A percentile compares a stretch with the other conserved stretches of the same genome.
phyloP scores from a whole-genome alignment of 1,139 yeast species.

The Lodderomyces metapsilosis region DNA sequence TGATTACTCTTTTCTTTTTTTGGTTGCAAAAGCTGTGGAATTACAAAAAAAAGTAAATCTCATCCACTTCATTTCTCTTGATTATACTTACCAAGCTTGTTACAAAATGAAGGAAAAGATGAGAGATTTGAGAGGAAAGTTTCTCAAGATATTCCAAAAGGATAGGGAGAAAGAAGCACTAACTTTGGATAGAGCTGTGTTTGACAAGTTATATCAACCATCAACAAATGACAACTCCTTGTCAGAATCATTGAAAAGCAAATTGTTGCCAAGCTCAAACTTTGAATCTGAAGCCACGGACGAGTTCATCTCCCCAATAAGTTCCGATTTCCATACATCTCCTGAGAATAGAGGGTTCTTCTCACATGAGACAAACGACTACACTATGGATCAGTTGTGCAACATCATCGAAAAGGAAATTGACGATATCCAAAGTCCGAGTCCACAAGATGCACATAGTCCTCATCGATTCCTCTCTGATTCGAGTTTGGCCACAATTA shows the following conservation, averaged over 20 bases:
- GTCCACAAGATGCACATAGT: neutral
- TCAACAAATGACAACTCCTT: neutral
- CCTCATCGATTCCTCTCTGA: slow-evolving; percentile 4
- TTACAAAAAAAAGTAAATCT: neutral
- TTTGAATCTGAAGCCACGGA: slow-evolving; percentile 1
- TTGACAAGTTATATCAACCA: slow-evolving; percentile 1
- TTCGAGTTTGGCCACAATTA: slow-evolving; percentile 10
- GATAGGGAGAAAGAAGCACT: neutral
- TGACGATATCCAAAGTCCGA: slow-evolving; percentile 4
- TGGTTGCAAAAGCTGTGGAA: neutral
- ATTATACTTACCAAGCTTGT: neutral
- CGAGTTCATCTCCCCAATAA: neutral
- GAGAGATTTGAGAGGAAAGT: neutral
- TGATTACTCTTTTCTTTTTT: too few relatives aligned
- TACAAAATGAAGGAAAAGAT: neutral
- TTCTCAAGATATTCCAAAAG: neutral
- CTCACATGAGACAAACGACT: neutral
- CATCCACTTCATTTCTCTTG: neutral
- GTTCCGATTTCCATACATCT: slow-evolving; percentile 4
- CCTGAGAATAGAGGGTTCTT: slow-evolving; percentile 3
- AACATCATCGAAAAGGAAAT: slow-evolving; percentile 13
- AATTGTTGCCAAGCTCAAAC: slow-evolving; percentile 2
- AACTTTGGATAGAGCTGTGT: neutral
- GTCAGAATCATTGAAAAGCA: slow-evolving; percentile 1
- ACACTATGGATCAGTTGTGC: slow-evolving; percentile 12